phyloP scores from a whole-genome alignment of 208 protist species.

The Acanthamoeba rhysodes region DNA sequence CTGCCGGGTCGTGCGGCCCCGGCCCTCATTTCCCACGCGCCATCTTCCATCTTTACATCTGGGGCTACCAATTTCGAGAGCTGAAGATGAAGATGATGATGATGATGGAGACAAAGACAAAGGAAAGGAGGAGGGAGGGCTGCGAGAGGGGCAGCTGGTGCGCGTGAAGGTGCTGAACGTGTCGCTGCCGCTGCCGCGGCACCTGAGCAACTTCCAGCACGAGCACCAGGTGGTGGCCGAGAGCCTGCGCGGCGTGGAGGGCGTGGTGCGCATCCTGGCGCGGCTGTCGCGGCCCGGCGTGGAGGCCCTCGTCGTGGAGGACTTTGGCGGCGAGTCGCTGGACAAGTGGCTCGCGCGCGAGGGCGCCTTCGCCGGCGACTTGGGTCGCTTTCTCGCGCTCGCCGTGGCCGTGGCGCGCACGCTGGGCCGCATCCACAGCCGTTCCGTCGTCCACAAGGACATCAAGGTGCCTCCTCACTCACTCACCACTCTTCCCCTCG shows the following conservation, averaged over 20 bases:
- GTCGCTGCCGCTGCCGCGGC: constrained; percentile 49
- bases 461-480: background rate
- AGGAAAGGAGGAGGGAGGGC: too few relatives aligned
- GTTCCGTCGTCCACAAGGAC: constrained; percentile 58
- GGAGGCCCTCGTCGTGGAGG: constrained; percentile 57
- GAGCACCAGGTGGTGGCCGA: constrained; percentile 11
- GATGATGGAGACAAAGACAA: background rate
- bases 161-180: background rate
- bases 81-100: too few relatives aligned
- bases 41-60: background rate
- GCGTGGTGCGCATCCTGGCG: background rate
- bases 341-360: constrained; percentile 57
- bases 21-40: background rate
- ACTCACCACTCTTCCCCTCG: background rate
- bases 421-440: constrained; percentile 19
- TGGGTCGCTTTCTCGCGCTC: background rate
- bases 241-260: background rate
- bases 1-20: background rate
- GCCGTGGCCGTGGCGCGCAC: background rate
- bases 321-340: constrained; percentile 53
- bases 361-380: background rate
- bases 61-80: background rate
- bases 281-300: background rate
- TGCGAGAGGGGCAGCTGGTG: background rate
- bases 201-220: constrained; percentile 63